These are phyloP conservation scores for Acacia concinna DNA, from an alignment of 331 rosid genomes.

Conservation along the genomic window DNA sequence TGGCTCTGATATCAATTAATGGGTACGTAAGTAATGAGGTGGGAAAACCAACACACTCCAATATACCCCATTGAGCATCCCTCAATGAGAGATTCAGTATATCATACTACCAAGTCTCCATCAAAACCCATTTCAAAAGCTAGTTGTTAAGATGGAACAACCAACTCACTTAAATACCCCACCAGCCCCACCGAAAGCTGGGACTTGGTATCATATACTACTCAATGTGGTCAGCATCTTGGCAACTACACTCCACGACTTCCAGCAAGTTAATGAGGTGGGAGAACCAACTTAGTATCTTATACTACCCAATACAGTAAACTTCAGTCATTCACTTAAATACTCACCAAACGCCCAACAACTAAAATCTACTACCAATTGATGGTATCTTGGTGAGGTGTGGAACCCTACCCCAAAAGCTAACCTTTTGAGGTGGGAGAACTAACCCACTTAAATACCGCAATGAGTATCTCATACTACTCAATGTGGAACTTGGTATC, in stretches of 20 bases:
- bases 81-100: neutral
- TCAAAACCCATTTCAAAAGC: too few species aligned
- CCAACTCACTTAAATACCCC: too few species aligned
- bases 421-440: neutral
- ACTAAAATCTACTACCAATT: too few species aligned
- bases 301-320: neutral
- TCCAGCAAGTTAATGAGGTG: neutral
- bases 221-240: neutral
- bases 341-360: too few species aligned
- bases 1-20: neutral
- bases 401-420: neutral
- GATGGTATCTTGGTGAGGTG: too few species aligned
- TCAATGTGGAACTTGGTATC: neutral
- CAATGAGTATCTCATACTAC: neutral
- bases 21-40: neutral
- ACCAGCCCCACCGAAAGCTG: too few species aligned
- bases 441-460: neutral
- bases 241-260: neutral
- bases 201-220: too few species aligned
- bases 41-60: neutral
- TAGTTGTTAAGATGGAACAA: too few species aligned
- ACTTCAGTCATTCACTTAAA: too few species aligned
- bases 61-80: neutral
- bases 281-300: neutral
- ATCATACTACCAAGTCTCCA: too few species aligned